These are phyloP conservation scores for Rutstroemia sp. DNA, from an alignment of 2,329 filamentous ascomycete species.

Conservation along the genomic window DNA sequence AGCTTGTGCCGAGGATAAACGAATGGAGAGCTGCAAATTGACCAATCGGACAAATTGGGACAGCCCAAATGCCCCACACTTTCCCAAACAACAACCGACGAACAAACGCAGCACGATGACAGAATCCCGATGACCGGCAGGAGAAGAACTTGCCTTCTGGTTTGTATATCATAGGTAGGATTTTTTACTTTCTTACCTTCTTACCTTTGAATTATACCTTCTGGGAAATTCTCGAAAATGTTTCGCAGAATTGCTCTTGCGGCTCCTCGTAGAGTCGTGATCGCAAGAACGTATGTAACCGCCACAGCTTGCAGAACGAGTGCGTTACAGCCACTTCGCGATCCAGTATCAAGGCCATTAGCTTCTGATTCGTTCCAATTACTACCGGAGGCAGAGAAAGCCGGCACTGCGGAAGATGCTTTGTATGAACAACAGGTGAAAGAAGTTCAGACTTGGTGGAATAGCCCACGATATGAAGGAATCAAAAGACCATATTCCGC, in stretches of 20 bases:
- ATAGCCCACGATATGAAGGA: conserved; percentile 71
- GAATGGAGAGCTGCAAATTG: neutral
- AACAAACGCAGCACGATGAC: neutral
- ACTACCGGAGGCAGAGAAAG: conserved; percentile 68
- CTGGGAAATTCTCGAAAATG: conserved; percentile 17
- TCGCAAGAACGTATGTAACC: conserved; percentile 20
- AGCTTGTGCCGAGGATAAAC: conserved; percentile 7
- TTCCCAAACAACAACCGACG: neutral
- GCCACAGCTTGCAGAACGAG: conserved; percentile 21
- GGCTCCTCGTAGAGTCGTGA: conserved; percentile 20
- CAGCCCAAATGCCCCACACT: neutral
- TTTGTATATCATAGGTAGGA: neutral
- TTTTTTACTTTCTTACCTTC: neutral
- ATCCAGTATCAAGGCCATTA: conserved; percentile 24
- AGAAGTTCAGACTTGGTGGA: conserved; percentile 89
- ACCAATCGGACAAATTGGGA: neutral
- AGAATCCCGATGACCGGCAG: neutral
- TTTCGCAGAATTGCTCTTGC: conserved; percentile 24
- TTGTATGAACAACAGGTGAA: conserved; percentile 78
- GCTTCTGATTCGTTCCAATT: conserved; percentile 76
- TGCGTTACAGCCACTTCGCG: conserved; percentile 18
- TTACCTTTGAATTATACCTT: neutral
- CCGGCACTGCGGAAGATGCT: conserved; percentile 73
- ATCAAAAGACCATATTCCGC: conserved; percentile 90
- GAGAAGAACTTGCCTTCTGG: neutral